These are phyloP conservation scores for Thuja plicata DNA, from an alignment of 83 land plant genomes.

Conservation along the genomic window DNA sequence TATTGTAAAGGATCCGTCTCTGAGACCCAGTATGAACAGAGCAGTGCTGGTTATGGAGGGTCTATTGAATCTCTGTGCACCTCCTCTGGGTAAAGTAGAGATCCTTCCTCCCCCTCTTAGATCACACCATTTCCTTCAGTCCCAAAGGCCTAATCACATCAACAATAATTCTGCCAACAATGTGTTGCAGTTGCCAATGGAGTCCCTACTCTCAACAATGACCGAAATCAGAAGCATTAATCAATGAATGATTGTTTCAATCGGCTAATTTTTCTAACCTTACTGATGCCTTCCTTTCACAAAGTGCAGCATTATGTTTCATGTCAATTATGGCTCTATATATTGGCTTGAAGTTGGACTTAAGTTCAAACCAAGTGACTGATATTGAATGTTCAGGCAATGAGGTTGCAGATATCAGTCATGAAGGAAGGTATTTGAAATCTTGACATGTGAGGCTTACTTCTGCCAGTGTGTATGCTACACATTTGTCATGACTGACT, in stretches of 20 bases:
- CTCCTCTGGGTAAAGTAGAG: conserved; percentile 14
- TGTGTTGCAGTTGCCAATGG: background rate
- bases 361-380: background rate
- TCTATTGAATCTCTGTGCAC: background rate
- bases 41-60: conserved; percentile 11
- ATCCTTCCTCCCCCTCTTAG: conserved; percentile 17
- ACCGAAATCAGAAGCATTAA: background rate
- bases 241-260: background rate
- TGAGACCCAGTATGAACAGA: conserved; percentile 12
- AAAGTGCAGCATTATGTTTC: background rate
- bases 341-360: background rate
- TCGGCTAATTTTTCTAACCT: background rate
- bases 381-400: background rate
- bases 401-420: background rate
- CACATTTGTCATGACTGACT: background rate
- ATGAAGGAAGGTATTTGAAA: background rate
- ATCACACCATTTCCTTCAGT: conserved; percentile 11
- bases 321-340: background rate
- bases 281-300: background rate
- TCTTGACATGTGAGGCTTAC: background rate
- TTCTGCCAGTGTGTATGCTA: background rate
- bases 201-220: background rate
- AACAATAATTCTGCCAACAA: background rate
- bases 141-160: background rate
- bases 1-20: conserved; percentile 10